A percentile compares a stretch with the other conserved stretches of the same genome.
Conservation (phyloP, 106 monocot species). For the Phalaenopsis aphrodite region DNA sequence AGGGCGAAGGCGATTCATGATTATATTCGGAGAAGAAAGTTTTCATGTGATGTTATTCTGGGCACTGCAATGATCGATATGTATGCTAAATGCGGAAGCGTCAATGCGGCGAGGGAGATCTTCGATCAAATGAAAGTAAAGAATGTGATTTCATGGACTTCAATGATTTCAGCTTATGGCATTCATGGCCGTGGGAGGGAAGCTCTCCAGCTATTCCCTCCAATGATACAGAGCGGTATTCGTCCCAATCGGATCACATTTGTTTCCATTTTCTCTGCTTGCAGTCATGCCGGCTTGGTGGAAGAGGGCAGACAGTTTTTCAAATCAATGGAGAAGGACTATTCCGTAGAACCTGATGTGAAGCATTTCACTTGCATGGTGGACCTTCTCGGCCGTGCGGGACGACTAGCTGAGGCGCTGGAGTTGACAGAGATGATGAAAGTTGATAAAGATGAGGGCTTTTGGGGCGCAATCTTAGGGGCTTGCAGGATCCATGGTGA, state of each 20-base stretch:
- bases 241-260: slow-evolving; percentile 35
- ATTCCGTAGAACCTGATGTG: slow-evolving; percentile 28
- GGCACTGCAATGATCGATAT: slow-evolving; percentile 54
- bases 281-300: slow-evolving; percentile 45
- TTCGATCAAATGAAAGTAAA: slow-evolving; percentile 41
- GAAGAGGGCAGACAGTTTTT: slow-evolving; percentile 31
- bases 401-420: slow-evolving; percentile 26
- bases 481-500: slow-evolving; percentile 44
- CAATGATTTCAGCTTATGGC: slow-evolving; percentile 55
- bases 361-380: slow-evolving; percentile 51
- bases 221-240: slow-evolving; percentile 34
- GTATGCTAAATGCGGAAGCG: slow-evolving; percentile 51
- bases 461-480: slow-evolving; percentile 42
- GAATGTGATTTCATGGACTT: slow-evolving; percentile 57
- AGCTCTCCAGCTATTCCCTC: slow-evolving; percentile 32
- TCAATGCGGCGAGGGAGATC: slow-evolving; percentile 30
- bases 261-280: slow-evolving; percentile 32
- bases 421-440: slow-evolving; percentile 21
- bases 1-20: slow-evolving; percentile 37
- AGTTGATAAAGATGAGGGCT: slow-evolving; percentile 45
- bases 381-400: slow-evolving; percentile 48
- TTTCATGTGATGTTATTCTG: slow-evolving; percentile 38
- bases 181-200: slow-evolving; percentile 36
- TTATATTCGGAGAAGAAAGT: slow-evolving; percentile 19
- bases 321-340: slow-evolving; percentile 29